phyloP scores from a whole-genome alignment of 2,329 filamentous ascomycete genomes.

The Xylaria sp. region DNA sequence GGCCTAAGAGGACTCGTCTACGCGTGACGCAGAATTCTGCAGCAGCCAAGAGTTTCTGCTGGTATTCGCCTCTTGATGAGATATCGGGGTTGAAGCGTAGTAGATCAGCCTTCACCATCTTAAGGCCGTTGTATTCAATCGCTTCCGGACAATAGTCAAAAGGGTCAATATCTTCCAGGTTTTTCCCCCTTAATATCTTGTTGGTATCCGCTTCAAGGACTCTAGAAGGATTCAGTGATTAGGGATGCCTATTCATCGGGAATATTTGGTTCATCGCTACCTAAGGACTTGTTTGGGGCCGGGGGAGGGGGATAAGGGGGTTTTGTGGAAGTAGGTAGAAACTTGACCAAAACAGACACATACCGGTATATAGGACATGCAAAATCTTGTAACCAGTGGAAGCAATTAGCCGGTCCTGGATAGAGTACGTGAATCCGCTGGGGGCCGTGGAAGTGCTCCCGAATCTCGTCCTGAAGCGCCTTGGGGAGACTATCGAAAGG shows the following conservation, averaged over 20 bases:
- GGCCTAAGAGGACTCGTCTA: too few species aligned
- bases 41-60: not conserved
- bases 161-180: not conserved
- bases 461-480: not conserved
- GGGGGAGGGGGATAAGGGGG: not conserved
- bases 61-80: not conserved
- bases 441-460: not conserved
- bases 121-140: not conserved
- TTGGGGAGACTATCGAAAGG: not conserved
- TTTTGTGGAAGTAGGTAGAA: not conserved
- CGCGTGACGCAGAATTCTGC: not conserved
- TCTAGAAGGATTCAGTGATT: not conserved
- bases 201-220: constrained; percentile 6
- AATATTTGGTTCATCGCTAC: not conserved
- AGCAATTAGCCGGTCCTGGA: not conserved
- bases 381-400: not conserved
- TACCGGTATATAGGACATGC: constrained; percentile 23
- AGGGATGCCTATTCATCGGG: not conserved
- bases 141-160: not conserved
- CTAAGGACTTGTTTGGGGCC: too few species aligned
- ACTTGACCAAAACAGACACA: not conserved
- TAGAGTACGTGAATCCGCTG: constrained; percentile 19
- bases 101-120: not conserved
- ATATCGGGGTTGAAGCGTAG: not conserved
- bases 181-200: not conserved